Percentiles rank a stretch among this genome's conserved stretches.
Evolutionary conservation across 169 alveolate species (phyloP).

Genomic region (Fabrea salina): DNA sequence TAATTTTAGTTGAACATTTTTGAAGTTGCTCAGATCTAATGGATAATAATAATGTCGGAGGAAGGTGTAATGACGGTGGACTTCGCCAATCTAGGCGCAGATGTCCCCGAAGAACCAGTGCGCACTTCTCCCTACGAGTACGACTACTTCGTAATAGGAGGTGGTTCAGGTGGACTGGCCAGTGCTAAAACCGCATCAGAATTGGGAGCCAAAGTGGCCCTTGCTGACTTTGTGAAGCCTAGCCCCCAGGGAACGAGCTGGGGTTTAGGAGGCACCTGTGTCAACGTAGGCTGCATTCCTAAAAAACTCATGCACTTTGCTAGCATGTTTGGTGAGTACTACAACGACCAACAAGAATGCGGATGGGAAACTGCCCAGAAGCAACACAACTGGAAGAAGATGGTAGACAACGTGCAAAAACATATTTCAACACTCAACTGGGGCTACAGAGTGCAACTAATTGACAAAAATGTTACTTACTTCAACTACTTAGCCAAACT

Average conservation of each 20-base stretch:
- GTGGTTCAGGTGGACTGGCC: conserved; percentile 88
- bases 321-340: conserved; percentile 80
- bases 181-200: conserved; percentile 92
- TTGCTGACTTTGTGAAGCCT: conserved; percentile 96
- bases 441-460: conserved; percentile 13
- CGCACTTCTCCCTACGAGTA: conserved; percentile 37
- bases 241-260: conserved; percentile 94
- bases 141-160: conserved; percentile 74
- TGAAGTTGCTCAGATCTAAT: no score
- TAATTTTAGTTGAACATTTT: no score
- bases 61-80: no score
- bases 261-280: conserved; percentile 99
- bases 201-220: conserved; percentile 89
- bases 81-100: no score
- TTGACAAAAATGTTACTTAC: conserved; percentile 4
- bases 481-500: conserved; percentile 36
- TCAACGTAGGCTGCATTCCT: conserved; percentile 99
- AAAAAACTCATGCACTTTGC: conserved; percentile 98
- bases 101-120: conserved; percentile 52
- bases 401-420: conserved; percentile 29
- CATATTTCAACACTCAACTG: conserved; percentile 26
- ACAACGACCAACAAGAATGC: conserved; percentile 62
- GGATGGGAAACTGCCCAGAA: conserved; percentile 49
- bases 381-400: conserved; percentile 33
- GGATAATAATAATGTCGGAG: no score